These are phyloP conservation scores for Ceriops decandra DNA, from an alignment of 345 rosid genomes.

Conservation along the genomic window DNA sequence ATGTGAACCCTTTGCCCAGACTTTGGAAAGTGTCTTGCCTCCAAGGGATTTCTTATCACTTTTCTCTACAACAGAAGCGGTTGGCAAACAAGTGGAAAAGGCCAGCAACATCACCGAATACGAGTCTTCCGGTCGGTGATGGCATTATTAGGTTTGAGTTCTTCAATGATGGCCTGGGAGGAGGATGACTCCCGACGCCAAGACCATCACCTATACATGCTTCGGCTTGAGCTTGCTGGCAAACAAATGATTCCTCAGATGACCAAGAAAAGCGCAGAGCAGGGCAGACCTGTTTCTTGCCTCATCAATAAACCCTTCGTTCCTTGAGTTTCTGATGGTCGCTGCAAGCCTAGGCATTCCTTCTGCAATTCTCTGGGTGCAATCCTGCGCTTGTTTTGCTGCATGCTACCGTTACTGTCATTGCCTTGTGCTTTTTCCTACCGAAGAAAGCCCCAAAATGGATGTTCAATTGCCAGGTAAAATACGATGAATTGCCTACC, in stretches of 20 bases:
- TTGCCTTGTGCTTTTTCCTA: conserved; percentile 50
- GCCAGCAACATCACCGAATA: conserved; percentile 31
- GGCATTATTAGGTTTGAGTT: conserved; percentile 70
- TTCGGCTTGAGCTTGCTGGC: conserved; percentile 51
- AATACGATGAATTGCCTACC: conserved; percentile 72
- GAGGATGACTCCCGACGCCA: conserved; percentile 46
- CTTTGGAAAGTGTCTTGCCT: conserved; percentile 73
- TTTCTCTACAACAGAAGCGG: conserved; percentile 44
- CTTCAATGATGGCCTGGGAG: conserved; percentile 49
- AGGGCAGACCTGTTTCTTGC: conserved; percentile 66
- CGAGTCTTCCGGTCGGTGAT: conserved; percentile 39
- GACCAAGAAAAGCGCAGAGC: conserved; percentile 40
- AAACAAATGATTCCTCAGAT: conserved; percentile 42
- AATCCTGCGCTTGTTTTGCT: conserved; percentile 69
- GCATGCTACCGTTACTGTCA: conserved; percentile 60
- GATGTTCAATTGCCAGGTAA: conserved; percentile 60
- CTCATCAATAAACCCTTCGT: conserved; percentile 79
- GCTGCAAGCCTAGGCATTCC: conserved; percentile 66
- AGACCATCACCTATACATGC: conserved; percentile 33
- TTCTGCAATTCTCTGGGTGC: conserved; percentile 88
- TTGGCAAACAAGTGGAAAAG: conserved; percentile 50
- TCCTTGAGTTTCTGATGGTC: conserved; percentile 74
- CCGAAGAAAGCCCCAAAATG: conserved; percentile 38
- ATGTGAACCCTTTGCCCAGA: conserved; percentile 70
- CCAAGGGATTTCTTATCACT: conserved; percentile 69